A percentile compares a stretch with the other conserved stretches of the same genome.
Evolutionary conservation across 1,139 yeast species (phyloP).

Genomic region (Debaryomyces udenii): DNA sequence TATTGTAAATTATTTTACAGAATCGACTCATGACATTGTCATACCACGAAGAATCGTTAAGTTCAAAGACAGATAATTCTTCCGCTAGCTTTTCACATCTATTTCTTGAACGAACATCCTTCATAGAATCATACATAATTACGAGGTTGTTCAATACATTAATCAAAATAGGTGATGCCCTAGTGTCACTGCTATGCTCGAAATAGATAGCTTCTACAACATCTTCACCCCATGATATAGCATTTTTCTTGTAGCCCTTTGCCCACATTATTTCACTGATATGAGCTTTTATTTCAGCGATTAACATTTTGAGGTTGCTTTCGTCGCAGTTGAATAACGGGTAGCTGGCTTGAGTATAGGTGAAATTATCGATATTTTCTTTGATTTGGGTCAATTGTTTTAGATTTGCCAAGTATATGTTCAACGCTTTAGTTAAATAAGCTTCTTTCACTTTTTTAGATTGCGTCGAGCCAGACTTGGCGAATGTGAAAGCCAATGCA

Average conservation of each 20-base stretch:
- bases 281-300: constrained; percentile 54
- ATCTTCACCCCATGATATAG: constrained; percentile 67
- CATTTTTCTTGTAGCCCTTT: constrained; percentile 52
- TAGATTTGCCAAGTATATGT: constrained; percentile 43
- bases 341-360: constrained; percentile 31
- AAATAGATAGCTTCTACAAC: constrained; percentile 43
- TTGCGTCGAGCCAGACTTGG: constrained; percentile 20
- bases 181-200: constrained; percentile 31
- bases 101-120: constrained; percentile 26
- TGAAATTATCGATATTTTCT: constrained; percentile 21
- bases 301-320: constrained; percentile 31
- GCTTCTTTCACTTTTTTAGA: constrained; percentile 18
- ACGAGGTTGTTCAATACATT: constrained; percentile 36
- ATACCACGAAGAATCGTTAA: constrained; percentile 35
- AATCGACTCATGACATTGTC: constrained; percentile 37
- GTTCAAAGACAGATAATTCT: constrained; percentile 25
- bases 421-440: constrained; percentile 29
- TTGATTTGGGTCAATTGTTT: constrained; percentile 29
- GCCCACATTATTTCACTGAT: constrained; percentile 70
- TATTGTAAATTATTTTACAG: constrained; percentile 42
- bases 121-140: constrained; percentile 34
- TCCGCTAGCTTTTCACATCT: constrained; percentile 33
- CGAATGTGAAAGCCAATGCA: constrained; percentile 38
- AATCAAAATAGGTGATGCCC: constrained; percentile 34
- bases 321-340: constrained; percentile 43